These are phyloP conservation scores for Stipa capillata DNA, from an alignment of 176 grass and related monocot species.

Conservation along the genomic window DNA sequence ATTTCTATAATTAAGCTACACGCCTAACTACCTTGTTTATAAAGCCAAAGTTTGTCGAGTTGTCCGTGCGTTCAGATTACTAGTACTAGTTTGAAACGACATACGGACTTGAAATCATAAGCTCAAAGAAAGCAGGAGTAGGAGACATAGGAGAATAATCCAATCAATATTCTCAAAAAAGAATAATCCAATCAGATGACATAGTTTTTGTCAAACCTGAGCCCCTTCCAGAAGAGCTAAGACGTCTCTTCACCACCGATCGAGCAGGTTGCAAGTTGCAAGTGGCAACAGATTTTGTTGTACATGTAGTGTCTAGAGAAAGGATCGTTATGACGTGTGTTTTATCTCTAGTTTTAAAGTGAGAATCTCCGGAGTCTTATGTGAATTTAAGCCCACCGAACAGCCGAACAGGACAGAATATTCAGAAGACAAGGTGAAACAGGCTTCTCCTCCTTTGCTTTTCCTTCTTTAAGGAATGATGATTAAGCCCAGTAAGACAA, in stretches of 20 bases:
- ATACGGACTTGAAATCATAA: not conserved
- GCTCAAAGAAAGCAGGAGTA: not conserved
- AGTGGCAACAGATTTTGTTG: not conserved
- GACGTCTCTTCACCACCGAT: not conserved
- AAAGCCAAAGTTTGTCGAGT: not conserved
- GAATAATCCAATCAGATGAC: too few species aligned
- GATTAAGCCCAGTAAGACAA: too few species aligned
- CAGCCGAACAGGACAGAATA: constrained; percentile 2
- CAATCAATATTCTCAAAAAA: too few species aligned
- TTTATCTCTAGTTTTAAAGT: not conserved
- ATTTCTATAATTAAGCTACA: too few species aligned
- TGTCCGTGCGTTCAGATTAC: not conserved
- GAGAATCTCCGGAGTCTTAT: not conserved
- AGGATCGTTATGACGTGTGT: not conserved
- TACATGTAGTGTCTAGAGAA: not conserved
- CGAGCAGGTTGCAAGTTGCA: not conserved
- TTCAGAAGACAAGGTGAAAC: constrained; percentile 18
- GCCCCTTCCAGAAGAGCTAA: not conserved
- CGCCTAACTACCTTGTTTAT: too few species aligned
- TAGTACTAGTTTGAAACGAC: not conserved
- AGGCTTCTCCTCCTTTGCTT: not conserved
- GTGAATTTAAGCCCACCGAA: not conserved
- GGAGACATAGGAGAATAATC: not conserved
- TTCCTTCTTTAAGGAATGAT: not conserved
- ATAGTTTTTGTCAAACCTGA: not conserved